These are phyloP conservation scores for Phyllosticta capitalensis DNA, from an alignment of 2,329 filamentous ascomycete species.

Conservation along the genomic window DNA sequence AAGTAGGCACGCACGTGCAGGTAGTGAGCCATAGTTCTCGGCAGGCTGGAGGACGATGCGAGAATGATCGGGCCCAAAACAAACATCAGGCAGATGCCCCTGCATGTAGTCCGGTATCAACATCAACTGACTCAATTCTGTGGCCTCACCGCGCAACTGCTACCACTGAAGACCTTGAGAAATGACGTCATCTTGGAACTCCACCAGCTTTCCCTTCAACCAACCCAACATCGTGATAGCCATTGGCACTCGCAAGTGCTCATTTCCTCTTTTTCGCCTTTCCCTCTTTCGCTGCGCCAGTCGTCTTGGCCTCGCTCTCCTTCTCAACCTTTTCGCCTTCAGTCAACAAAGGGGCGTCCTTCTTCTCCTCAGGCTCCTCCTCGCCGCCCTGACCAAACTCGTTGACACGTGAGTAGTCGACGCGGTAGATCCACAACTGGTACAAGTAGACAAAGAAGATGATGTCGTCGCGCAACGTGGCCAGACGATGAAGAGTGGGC, in stretches of 20 bases:
- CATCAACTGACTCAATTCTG: too few species aligned
- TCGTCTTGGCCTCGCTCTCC: slow-evolving; percentile 12
- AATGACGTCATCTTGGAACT: background rate
- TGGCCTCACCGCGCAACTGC: too few species aligned
- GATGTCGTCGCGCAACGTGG: slow-evolving; percentile 86
- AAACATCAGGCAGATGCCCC: too few species aligned
- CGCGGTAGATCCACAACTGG: slow-evolving; percentile 83
- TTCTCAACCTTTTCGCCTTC: slow-evolving; percentile 12
- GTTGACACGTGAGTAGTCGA: slow-evolving; percentile 87
- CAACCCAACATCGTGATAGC: background rate
- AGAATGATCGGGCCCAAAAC: too few species aligned
- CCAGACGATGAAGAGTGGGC: slow-evolving; percentile 85
- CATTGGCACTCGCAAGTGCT: background rate
- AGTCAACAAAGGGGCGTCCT: slow-evolving; percentile 26
- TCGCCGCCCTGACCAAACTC: slow-evolving; percentile 98
- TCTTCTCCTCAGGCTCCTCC: slow-evolving; percentile 48
- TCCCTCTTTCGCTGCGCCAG: slow-evolving; percentile 9
- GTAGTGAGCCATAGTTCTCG: too few species aligned
- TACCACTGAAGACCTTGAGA: too few species aligned
- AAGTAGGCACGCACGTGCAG: too few species aligned
- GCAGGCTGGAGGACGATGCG: too few species aligned
- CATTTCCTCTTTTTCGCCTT: slow-evolving; percentile 18
- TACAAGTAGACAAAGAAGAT: slow-evolving; percentile 99
- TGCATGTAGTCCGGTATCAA: too few species aligned
- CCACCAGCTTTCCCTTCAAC: background rate